These are phyloP conservation scores for Annona cherimola DNA, from an alignment of 164 flowering plant species.

Conservation along the genomic window DNA sequence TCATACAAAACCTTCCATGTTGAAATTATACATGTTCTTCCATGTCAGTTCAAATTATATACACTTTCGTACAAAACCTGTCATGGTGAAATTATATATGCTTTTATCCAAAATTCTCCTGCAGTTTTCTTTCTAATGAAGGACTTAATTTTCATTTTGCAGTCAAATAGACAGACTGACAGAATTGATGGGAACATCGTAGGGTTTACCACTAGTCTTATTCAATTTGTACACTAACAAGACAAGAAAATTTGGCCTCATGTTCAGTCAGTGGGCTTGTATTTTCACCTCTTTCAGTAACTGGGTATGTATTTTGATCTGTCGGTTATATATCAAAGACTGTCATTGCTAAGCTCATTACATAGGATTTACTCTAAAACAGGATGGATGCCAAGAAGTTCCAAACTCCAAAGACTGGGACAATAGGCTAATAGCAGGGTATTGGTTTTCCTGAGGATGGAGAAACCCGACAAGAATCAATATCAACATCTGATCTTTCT, in stretches of 20 bases:
- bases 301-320: neutral
- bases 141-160: neutral
- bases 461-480: too few relatives aligned
- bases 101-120: too few relatives aligned
- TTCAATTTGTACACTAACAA: too few relatives aligned
- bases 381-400: too few relatives aligned
- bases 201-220: neutral
- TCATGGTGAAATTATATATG: too few relatives aligned
- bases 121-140: neutral
- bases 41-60: neutral
- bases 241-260: neutral
- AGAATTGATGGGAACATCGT: conserved; percentile 14
- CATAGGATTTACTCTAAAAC: neutral
- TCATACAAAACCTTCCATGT: neutral
- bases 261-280: neutral
- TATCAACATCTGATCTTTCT: too few relatives aligned
- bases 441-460: too few relatives aligned
- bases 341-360: neutral
- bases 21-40: neutral
- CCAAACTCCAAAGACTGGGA: too few relatives aligned
- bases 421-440: too few relatives aligned
- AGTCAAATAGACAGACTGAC: conserved; percentile 15
- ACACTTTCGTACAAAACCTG: too few relatives aligned
- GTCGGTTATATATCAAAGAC: neutral
- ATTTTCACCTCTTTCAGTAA: too few relatives aligned